Conservation (phyloP, 1,139 yeast species). For the Dujonia santamariae region DNA sequence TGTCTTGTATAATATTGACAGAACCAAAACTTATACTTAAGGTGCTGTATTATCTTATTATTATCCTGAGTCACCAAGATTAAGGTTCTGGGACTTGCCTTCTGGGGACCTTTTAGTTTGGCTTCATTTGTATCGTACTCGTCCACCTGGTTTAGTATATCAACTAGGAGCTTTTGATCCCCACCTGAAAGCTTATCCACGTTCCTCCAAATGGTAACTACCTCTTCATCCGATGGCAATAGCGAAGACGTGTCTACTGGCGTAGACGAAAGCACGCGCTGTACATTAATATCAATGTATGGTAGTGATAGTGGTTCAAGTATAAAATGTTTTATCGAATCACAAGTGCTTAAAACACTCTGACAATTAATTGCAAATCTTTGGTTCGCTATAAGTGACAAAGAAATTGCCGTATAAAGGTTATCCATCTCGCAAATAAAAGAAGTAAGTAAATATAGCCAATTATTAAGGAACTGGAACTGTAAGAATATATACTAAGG, state of each 20-base stretch:
- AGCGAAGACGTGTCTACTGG: neutral
- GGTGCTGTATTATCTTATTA: conserved; percentile 15
- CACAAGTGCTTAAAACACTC: neutral
- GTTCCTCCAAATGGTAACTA: conserved; percentile 23
- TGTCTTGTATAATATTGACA: conserved; percentile 12
- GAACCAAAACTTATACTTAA: conserved; percentile 43
- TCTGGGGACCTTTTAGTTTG: conserved; percentile 9
- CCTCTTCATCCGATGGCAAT: neutral
- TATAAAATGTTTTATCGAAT: conserved; percentile 2
- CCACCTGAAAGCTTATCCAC: conserved; percentile 16
- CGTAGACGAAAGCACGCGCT: neutral
- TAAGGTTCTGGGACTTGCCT: neutral
- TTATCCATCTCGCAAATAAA: conserved; percentile 9
- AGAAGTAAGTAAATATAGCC: neutral
- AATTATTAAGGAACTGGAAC: neutral
- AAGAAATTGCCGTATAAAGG: conserved; percentile 10
- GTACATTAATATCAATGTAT: neutral
- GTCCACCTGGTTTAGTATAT: conserved; percentile 29
- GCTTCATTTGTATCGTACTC: conserved; percentile 26
- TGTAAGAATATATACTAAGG: neutral
- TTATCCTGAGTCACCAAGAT: conserved; percentile 11
- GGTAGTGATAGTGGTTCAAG: conserved; percentile 4
- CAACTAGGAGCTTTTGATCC: conserved; percentile 24
- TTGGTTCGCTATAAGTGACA: conserved; percentile 8
- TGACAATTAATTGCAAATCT: conserved; percentile 7